Evolutionary conservation across 768 basidiomycete genomes (phyloP).

Genomic region (Austroboletus eburneus): DNA sequence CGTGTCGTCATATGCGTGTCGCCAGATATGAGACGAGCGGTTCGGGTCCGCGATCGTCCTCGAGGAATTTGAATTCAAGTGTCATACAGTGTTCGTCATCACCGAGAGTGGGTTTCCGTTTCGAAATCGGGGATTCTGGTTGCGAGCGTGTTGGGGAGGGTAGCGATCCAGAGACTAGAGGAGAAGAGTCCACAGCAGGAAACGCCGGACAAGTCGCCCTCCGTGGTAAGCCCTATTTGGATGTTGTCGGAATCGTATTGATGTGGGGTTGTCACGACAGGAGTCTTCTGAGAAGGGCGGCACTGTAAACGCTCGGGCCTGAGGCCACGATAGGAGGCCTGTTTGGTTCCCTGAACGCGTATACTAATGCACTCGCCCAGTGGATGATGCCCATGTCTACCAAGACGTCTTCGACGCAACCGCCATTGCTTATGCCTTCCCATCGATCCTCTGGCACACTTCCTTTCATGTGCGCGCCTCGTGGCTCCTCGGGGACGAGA

Average conservation of each 20-base stretch:
- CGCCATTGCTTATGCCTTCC: constrained; percentile 20
- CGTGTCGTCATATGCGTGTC: constrained; percentile 65
- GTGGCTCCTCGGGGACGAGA: constrained; percentile 69
- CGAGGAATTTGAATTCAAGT: constrained; percentile 74
- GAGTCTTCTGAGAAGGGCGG: constrained; percentile 24
- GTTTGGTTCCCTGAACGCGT: constrained; percentile 57
- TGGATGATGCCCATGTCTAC: constrained; percentile 41
- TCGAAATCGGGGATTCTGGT: constrained; percentile 82
- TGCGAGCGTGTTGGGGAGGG: constrained; percentile 65
- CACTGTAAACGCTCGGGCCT: constrained; percentile 16
- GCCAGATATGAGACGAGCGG: constrained; percentile 84
- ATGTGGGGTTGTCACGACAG: constrained; percentile 17
- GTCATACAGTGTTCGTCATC: constrained; percentile 66
- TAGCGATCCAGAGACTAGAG: constrained; percentile 16
- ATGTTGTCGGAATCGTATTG: not conserved
- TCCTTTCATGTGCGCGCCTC: constrained; percentile 26
- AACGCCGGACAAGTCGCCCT: constrained; percentile 13
- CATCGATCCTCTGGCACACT: constrained; percentile 20
- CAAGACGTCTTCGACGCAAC: constrained; percentile 18
- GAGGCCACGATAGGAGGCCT: constrained; percentile 38
- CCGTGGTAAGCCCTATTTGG: constrained; percentile 19
- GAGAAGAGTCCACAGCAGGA: constrained; percentile 19
- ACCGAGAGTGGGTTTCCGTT: constrained; percentile 86
- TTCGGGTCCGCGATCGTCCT: constrained; percentile 67
- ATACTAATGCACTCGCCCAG: constrained; percentile 53